Base-by-base conservation (phyloP, 2,329 filamentous ascomycete species). In the Paraphoma sp. region DNA sequence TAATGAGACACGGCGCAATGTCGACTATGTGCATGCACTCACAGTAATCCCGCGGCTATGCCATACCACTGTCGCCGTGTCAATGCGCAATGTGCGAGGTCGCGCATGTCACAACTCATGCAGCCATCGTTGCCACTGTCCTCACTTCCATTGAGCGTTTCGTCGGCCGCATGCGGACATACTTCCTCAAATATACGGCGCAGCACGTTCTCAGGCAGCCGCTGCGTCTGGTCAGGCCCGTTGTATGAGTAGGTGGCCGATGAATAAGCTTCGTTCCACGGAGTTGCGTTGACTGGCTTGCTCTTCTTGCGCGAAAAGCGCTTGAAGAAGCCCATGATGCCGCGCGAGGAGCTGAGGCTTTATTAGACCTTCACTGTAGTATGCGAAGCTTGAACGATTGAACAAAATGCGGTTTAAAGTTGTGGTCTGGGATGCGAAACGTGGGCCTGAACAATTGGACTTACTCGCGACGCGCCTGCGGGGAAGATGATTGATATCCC, bases 91-190 rank as follows among this genome's bases (percentile, higher is more conserved):
- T 92, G 88, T 50, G 92, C 87, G 53, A 97, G 85, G 76, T 97
- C 93, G 65, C 93, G 88, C 81, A 95, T 84, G 79, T 97, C 92
- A 80, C 94, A 98, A 65, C 96, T 87, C 90, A 95, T 94, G 80
- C 94, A 98, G 54, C 87, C 88, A 79, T 92, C 88, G 65, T 90
- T 89, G 48, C 87, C 84, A 64, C 89, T 87, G 69, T 91, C 86
- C 80, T 98, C 94, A 70, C 91, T 94, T 42, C 88, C 88, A 64
- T 92, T 89, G 76, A 95, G 96, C 33, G 64, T 67, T 18, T 76
- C 72, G 77, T 98, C 93, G 51, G 81, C 79, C 36, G 87, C 81
- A 77, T 98, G 94, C 7, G 93, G 93, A 69, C 93, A 97, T 54
- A 97, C 88, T 64, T 87, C 87, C 67, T 84, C 79, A 75, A 97